Evolutionary conservation across 1,284 basidiomycete species (phyloP).

Genomic region (Moniliella sp.): DNA sequence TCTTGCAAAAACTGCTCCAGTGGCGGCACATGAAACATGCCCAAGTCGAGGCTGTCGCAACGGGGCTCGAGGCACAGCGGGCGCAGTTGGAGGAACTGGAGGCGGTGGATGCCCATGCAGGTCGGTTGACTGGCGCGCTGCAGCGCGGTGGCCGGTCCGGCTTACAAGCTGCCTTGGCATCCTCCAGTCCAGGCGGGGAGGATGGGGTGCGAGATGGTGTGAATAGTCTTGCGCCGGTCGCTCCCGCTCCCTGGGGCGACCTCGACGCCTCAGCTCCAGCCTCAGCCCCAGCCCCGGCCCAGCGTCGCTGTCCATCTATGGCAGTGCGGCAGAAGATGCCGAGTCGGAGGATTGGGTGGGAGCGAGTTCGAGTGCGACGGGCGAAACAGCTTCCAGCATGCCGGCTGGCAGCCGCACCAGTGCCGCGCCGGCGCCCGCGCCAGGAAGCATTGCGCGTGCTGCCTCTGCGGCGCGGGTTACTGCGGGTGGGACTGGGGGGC

Average conservation of each 20-base stretch:
- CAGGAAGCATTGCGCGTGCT: no score
- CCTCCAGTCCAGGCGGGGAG: not conserved
- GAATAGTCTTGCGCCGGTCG: not conserved
- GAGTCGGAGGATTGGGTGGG: no score
- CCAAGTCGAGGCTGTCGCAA: slow-evolving; percentile 89
- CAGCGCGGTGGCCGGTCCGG: slow-evolving; percentile 22
- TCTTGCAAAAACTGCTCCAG: slow-evolving; percentile 75
- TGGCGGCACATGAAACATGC: slow-evolving; percentile 96
- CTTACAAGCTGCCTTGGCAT: slow-evolving; percentile 3
- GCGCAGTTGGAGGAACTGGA: slow-evolving; percentile 74
- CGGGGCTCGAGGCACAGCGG: slow-evolving; percentile 63
- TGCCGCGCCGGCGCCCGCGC: no score
- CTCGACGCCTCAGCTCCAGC: not conserved
- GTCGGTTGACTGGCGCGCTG: slow-evolving; percentile 67
- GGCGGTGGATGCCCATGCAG: slow-evolving; percentile 71
- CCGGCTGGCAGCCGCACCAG: no score
- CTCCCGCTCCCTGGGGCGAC: not conserved
- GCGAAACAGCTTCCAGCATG: no score
- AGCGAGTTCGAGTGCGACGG: no score
- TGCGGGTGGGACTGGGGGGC: no score
- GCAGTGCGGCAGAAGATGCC: not conserved
- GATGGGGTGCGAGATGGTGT: not conserved
- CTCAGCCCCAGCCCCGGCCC: not conserved
- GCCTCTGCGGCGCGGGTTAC: no score
- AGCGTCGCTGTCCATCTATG: slow-evolving; percentile 1